These are phyloP conservation scores for Kregervanrija delftensis DNA, from an alignment of 805 yeast genomes.

Conservation along the genomic window DNA sequence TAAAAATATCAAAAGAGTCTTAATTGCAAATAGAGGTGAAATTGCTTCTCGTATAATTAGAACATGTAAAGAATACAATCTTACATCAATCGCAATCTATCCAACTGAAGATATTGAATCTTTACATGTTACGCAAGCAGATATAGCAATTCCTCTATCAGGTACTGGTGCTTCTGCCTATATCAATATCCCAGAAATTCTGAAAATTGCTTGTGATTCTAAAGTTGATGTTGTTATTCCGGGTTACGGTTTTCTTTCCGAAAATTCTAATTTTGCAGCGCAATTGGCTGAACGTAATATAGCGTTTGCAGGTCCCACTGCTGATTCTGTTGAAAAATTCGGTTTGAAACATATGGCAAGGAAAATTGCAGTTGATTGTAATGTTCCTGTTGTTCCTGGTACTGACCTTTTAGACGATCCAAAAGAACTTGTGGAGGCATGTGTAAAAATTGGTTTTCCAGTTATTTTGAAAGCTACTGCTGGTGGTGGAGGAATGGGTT, in stretches of 20 bases:
- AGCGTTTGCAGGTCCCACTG: slow-evolving; percentile 22
- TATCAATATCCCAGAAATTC: slow-evolving; percentile 16
- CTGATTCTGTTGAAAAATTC: slow-evolving; percentile 20
- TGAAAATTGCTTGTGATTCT: slow-evolving; percentile 24
- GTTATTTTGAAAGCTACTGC: slow-evolving; percentile 25
- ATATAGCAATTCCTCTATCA: slow-evolving; percentile 15
- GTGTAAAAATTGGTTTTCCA: slow-evolving; percentile 21
- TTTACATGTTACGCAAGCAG: slow-evolving; percentile 23
- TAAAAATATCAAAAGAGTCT: slow-evolving; percentile 12
- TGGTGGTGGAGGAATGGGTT: slow-evolving; percentile 29
- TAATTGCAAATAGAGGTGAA: slow-evolving; percentile 23
- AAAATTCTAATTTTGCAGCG: slow-evolving; percentile 21
- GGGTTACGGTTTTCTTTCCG: slow-evolving; percentile 35
- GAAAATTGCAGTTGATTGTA: slow-evolving; percentile 16
- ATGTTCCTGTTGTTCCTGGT: slow-evolving; percentile 25
- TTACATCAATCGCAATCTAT: slow-evolving; percentile 18
- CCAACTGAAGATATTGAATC: slow-evolving; percentile 25
- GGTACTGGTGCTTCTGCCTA: slow-evolving; percentile 26
- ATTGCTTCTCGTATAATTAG: slow-evolving; percentile 21
- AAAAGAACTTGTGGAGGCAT: slow-evolving; percentile 10
- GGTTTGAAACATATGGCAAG: slow-evolving; percentile 26
- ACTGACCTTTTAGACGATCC: slow-evolving; percentile 12
- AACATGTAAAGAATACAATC: slow-evolving; percentile 13
- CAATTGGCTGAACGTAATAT: slow-evolving; percentile 11
- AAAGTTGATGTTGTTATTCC: slow-evolving; percentile 33